Evolutionary conservation across 1,284 basidiomycete genomes (phyloP).

Genomic region (Moniliella sp.): DNA sequence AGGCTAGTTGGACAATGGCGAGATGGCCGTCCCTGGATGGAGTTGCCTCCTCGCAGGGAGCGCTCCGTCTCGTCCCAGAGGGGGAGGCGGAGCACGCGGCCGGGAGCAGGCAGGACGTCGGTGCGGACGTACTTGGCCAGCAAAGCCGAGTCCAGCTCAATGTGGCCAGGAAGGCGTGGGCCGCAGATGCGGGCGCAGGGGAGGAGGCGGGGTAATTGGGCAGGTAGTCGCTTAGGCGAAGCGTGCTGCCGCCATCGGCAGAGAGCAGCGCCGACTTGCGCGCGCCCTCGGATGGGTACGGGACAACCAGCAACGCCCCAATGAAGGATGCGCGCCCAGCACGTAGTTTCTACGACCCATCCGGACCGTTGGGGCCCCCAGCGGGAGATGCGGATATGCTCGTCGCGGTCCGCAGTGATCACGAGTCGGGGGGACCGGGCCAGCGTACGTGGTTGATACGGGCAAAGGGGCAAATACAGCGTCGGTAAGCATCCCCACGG

Average conservation of each 20-base stretch:
- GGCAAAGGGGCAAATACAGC: constrained; percentile 12
- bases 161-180: too few relatives aligned
- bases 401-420: constrained; percentile 25
- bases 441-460: background rate
- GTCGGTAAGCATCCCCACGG: constrained; percentile 21
- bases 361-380: constrained; percentile 18
- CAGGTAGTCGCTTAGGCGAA: constrained; percentile 11
- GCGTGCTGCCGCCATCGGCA: constrained; percentile 14
- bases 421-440: constrained; percentile 8
- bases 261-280: constrained; percentile 5
- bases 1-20: too few relatives aligned
- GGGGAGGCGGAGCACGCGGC: too few relatives aligned
- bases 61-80: too few relatives aligned
- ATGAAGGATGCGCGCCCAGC: constrained; percentile 15
- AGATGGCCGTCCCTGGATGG: too few relatives aligned
- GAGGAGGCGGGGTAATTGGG: background rate
- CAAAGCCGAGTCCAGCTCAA: too few relatives aligned
- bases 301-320: constrained; percentile 11
- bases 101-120: too few relatives aligned
- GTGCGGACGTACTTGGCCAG: too few relatives aligned
- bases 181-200: too few relatives aligned
- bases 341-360: constrained; percentile 20
- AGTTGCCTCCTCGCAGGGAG: too few relatives aligned
- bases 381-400: constrained; percentile 28
- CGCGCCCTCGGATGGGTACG: background rate